Evolutionary conservation across 106 monocot genomes (phyloP).

Genomic region (Posidonia australis): DNA sequence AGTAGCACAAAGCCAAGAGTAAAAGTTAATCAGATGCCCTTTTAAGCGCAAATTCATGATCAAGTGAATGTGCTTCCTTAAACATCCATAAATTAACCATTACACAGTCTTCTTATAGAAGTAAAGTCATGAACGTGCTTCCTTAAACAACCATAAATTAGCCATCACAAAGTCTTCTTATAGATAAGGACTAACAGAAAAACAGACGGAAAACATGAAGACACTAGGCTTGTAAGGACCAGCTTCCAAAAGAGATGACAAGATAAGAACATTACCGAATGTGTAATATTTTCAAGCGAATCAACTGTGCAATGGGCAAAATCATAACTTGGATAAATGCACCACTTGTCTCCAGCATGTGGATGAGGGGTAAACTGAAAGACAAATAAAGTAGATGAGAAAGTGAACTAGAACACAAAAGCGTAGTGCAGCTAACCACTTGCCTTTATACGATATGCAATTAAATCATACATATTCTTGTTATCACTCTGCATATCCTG

Average conservation of each 20-base stretch:
- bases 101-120: no score
- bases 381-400: not conserved
- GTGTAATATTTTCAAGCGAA: conserved; percentile 95
- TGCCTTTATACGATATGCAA: conserved; percentile 97
- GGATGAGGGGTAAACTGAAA: conserved; percentile 94
- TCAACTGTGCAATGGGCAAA: conserved; percentile 98
- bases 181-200: not conserved
- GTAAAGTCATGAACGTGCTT: no score
- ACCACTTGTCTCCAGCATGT: conserved; percentile 98
- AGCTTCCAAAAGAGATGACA: not conserved
- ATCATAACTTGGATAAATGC: conserved; percentile 96
- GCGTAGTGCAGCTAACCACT: conserved; percentile 4
- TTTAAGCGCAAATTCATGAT: no score
- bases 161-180: not conserved
- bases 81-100: no score
- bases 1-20: no score
- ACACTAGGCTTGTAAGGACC: not conserved
- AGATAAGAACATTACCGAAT: conserved; percentile 49
- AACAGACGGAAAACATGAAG: not conserved
- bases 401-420: not conserved
- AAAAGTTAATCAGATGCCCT: no score
- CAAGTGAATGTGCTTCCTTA: no score
- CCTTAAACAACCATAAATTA: no score
- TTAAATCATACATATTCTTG: conserved; percentile 97
- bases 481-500: conserved; percentile 99